phyloP scores from a whole-genome alignment of 2,329 filamentous ascomycete species.

The Venturiaceae sp. region DNA sequence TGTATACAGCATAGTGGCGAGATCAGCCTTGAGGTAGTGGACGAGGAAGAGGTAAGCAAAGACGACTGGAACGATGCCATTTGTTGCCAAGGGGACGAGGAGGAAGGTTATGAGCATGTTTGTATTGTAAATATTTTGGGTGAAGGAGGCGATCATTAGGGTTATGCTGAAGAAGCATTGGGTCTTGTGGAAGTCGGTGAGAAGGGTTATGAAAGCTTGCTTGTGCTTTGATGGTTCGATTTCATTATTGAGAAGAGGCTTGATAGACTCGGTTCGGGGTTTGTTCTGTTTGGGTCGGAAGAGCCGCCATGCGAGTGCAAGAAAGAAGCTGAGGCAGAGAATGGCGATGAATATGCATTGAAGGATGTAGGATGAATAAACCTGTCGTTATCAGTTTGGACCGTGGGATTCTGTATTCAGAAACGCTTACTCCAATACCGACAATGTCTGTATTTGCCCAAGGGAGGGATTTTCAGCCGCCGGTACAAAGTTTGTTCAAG shows the following conservation, averaged over 20 bases:
- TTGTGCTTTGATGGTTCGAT: slow-evolving; percentile 1
- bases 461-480: not conserved
- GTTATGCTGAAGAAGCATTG: slow-evolving; percentile 19
- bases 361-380: slow-evolving; percentile 16
- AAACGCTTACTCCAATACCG: not conserved
- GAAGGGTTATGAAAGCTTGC: slow-evolving; percentile 9
- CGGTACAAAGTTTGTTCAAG: not conserved
- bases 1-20: slow-evolving; percentile 12
- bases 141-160: slow-evolving; percentile 17
- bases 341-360: slow-evolving; percentile 15
- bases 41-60: slow-evolving; percentile 13
- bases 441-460: not conserved
- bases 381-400: slow-evolving; percentile 8
- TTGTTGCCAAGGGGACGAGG: slow-evolving; percentile 15
- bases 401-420: not conserved
- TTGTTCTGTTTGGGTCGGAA: not conserved
- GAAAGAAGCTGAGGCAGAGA: slow-evolving; percentile 11
- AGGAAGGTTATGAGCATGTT: slow-evolving; percentile 16
- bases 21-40: slow-evolving; percentile 5
- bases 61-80: slow-evolving; percentile 14
- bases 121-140: slow-evolving; percentile 13
- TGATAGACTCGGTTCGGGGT: not conserved
- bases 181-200: slow-evolving; percentile 17
- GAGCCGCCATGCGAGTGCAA: not conserved
- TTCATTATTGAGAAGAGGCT: too few relatives aligned